Evolutionary conservation across 352 stramenopile species (phyloP), one percentile per base, ranked within the genome.

Genomic region (Phytophthora cactorum): DNA sequence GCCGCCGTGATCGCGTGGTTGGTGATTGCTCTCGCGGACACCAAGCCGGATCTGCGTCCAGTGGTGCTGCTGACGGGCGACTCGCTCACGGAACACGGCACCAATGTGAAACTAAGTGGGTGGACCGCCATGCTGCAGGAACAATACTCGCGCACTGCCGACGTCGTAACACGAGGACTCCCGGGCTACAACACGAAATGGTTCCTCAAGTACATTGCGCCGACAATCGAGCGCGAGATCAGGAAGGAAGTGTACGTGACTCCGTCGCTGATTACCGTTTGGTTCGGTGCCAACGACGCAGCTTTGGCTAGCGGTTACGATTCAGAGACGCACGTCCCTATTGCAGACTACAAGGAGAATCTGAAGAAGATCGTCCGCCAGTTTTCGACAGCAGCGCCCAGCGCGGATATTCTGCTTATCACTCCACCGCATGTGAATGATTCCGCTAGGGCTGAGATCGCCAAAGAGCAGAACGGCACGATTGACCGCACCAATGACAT

Each of bases 171-270:
- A 5, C 74, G 78, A 56, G 78, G 76, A 9, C 51, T 76, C 28
- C 58, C 59, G 1, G 78, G 71, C 0, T 86, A 79, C 62, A 86
- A 78, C 39, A 80, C 75, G 4, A 87, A 70, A n/a, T 85, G 76
- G 73, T 79, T 71, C 31, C 38, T 84, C 15, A 59, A 83, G 39
- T 59, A 77, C 32, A 74, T 71, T 15, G 28, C 22, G 7, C 62
- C 62, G 3, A 59, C 29, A 2, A 56, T 75, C 44, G 51, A 68
- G 25, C 17, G 44, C 3, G 68, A 75, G 28, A 68, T 75, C 45
- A 43, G 25, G 25, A 71, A 60, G 9, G 52, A 36, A 5, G 39
- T 59, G 15, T 73, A 73, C 45, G 39, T 31, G 11, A 57, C 34
- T 2, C 68, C 68, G 32, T 58, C 45, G 0, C 29, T 75, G 11